A percentile compares a stretch with the other conserved stretches of the same genome.
Evolutionary conservation across 2,329 filamentous ascomycete species (phyloP).

Genomic region (Sphaceloma murrayae): DNA sequence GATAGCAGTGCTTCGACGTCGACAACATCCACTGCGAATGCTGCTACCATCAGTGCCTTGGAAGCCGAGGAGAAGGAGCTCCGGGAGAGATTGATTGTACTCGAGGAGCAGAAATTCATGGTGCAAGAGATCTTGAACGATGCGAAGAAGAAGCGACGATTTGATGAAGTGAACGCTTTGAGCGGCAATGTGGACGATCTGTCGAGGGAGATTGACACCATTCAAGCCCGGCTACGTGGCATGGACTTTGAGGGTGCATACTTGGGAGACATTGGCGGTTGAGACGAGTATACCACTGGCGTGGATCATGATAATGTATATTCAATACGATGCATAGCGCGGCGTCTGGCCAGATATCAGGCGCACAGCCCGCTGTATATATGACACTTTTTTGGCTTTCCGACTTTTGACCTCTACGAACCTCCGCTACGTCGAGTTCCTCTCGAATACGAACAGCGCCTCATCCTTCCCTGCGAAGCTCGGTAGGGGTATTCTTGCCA

Average conservation of each 20-base stretch:
- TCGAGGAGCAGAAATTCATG: constrained; percentile 87
- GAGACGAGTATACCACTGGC: too few relatives aligned
- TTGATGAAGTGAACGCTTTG: constrained; percentile 77
- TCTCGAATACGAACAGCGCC: constrained; percentile 56
- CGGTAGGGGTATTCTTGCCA: constrained; percentile 57
- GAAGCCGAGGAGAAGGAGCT: constrained; percentile 78
- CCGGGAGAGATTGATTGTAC: constrained; percentile 67
- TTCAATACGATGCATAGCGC: constrained; percentile 14
- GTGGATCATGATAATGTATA: constrained; percentile 2
- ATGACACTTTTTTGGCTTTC: neutral
- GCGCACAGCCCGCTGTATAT: neutral
- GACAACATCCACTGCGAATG: constrained; percentile 19
- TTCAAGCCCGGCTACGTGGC: constrained; percentile 27
- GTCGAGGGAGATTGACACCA: constrained; percentile 59
- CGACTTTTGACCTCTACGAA: neutral
- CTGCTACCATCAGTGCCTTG: constrained; percentile 47
- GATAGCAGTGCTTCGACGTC: constrained; percentile 37
- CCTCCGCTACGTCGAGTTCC: constrained; percentile 18
- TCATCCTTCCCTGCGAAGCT: constrained; percentile 72
- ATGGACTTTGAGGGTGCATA: constrained; percentile 33
- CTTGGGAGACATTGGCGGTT: constrained; percentile 14
- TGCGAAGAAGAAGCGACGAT: constrained; percentile 65
- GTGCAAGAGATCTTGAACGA: constrained; percentile 76
- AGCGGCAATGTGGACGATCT: constrained; percentile 74
- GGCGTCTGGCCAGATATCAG: constrained; percentile 2